A percentile compares a stretch with the other conserved stretches of the same genome.
phyloP scores from a whole-genome alignment of 1,284 basidiomycete genomes.

The Fistulinella staudtii region DNA sequence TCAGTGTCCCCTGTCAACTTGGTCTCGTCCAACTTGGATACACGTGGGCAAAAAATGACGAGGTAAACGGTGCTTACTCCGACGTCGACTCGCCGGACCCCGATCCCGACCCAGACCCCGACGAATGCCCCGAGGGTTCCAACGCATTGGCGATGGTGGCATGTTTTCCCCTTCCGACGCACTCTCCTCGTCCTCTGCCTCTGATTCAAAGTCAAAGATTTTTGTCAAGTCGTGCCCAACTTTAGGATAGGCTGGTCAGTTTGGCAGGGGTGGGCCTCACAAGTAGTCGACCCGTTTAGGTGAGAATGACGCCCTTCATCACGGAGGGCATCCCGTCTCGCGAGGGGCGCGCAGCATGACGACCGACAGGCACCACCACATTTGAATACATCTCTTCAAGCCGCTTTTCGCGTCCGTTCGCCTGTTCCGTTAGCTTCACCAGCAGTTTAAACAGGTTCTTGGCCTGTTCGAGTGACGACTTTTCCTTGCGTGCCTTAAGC shows the following conservation, averaged over 20 bases:
- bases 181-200: conserved; percentile 22
- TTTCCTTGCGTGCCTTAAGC: conserved; percentile 48
- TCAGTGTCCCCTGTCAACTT: no score
- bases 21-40: conserved; percentile 14
- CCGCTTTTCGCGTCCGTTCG: conserved; percentile 28
- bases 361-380: conserved; percentile 39
- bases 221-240: conserved; percentile 68
- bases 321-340: conserved; percentile 49
- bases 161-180: conserved; percentile 23
- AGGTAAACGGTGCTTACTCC: conserved; percentile 11
- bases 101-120: no score
- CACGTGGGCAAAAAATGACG: conserved; percentile 11
- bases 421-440: conserved; percentile 36
- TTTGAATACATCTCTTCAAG: conserved; percentile 14
- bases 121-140: conserved; percentile 22
- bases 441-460: conserved; percentile 62
- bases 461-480: conserved; percentile 67
- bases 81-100: conserved; percentile 14
- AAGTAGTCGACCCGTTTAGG: conserved; percentile 65
- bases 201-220: conserved; percentile 60
- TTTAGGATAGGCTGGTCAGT: conserved; percentile 60
- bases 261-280: conserved; percentile 64
- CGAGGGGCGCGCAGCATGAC: conserved; percentile 31
- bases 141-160: conserved; percentile 31
- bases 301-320: conserved; percentile 79